Conservation (phyloP, 2,329 filamentous ascomycete genomes). For the Chaetomium olivaceum region DNA sequence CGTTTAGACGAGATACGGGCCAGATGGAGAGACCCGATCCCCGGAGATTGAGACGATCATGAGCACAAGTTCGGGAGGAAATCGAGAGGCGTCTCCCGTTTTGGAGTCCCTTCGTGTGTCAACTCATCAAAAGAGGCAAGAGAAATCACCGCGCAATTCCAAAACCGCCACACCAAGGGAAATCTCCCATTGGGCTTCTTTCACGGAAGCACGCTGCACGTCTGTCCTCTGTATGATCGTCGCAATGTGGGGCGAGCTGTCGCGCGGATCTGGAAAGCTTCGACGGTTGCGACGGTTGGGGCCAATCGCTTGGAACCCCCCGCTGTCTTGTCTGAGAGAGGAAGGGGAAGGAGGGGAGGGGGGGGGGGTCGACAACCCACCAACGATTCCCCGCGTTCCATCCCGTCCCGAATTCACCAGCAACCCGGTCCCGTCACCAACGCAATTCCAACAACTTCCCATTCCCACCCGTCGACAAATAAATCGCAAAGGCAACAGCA, state of each 20-base stretch:
- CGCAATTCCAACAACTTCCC: neutral
- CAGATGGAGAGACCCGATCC: neutral
- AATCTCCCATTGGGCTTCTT: constrained; percentile 4
- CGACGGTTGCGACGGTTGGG: neutral
- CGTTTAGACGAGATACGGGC: neutral
- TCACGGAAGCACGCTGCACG: neutral
- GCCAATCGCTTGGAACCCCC: constrained; percentile 2
- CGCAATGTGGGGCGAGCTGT: constrained; percentile 1
- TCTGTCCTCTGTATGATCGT: constrained; percentile 15
- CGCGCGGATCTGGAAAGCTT: constrained; percentile 15
- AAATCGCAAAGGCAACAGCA: neutral
- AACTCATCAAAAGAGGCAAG: neutral
- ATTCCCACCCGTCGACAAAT: neutral
- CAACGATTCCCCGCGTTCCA: constrained; percentile 12
- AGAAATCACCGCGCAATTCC: neutral
- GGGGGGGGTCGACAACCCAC: constrained; percentile 1
- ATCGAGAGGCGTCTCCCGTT: neutral
- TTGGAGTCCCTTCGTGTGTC: neutral
- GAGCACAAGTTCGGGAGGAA: neutral
- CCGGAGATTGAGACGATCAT: neutral
- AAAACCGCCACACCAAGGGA: neutral
- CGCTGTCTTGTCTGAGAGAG: neutral
- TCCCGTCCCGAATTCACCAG: constrained; percentile 7
- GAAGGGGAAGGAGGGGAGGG: neutral
- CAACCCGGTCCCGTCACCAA: neutral